Conservation (phyloP, 1,284 basidiomycete species). For the Tilletia walkeri region DNA sequence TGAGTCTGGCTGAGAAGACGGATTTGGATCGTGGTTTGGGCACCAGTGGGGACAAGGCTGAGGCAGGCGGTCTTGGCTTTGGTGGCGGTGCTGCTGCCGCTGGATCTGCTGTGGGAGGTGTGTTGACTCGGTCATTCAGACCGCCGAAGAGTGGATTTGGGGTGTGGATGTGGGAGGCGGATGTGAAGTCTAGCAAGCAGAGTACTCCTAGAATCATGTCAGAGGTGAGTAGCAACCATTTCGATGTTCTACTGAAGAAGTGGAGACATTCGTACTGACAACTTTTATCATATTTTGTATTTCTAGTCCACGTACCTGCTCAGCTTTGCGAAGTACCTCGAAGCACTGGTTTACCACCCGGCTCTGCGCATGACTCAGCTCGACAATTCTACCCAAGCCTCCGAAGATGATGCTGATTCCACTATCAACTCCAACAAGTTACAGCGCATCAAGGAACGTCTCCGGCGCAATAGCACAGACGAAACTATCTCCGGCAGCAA, state of each 20-base stretch:
- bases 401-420: background rate
- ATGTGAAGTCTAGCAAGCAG: constrained; percentile 35
- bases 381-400: background rate
- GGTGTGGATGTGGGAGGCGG: constrained; percentile 43
- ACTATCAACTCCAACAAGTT: background rate
- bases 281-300: no score
- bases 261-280: no score
- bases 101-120: background rate
- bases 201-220: constrained; percentile 30
- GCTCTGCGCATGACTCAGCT: constrained; percentile 23
- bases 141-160: constrained; percentile 20
- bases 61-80: background rate
- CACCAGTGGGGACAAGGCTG: background rate
- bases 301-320: constrained; percentile 43
- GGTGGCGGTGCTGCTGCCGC: background rate
- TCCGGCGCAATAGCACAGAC: background rate
- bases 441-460: background rate
- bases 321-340: constrained; percentile 45
- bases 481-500: background rate
- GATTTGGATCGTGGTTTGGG: background rate
- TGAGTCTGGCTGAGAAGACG: constrained; percentile 32
- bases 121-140: background rate
- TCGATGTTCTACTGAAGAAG: background rate
- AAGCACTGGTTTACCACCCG: constrained; percentile 43
- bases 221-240: background rate